phyloP scores from a whole-genome alignment of 495 filamentous ascomycete genomes.

The Rhypophila decipiens region DNA sequence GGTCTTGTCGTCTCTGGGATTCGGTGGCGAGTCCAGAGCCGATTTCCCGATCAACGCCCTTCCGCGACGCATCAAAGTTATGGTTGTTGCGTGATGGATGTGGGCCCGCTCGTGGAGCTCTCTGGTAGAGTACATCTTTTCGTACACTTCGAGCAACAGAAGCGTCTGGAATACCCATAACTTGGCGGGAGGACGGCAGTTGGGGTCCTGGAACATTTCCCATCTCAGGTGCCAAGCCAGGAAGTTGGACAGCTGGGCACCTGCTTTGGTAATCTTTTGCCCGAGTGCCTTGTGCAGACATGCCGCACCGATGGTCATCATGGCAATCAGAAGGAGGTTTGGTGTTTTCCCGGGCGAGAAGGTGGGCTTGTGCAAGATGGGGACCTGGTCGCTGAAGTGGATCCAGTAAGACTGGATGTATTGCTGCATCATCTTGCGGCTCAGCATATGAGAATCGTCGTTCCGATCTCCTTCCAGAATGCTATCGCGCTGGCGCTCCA shows the following conservation, averaged over 20 bases:
- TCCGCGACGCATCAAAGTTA: slow-evolving; percentile 91
- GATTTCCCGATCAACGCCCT: slow-evolving; percentile 88
- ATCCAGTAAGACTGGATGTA: slow-evolving; percentile 94
- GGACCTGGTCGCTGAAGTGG: slow-evolving; percentile 90
- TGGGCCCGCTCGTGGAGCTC: slow-evolving; percentile 92
- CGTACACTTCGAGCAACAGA: slow-evolving; percentile 83
- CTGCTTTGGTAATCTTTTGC: slow-evolving; percentile 60
- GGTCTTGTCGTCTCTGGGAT: slow-evolving; percentile 57
- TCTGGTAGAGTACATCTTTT: slow-evolving; percentile 93
- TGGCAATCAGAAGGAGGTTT: slow-evolving; percentile 79
- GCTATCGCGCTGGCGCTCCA: slow-evolving; percentile 68
- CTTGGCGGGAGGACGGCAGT: slow-evolving; percentile 90
- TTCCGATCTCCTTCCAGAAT: slow-evolving; percentile 73
- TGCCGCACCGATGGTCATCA: slow-evolving; percentile 89
- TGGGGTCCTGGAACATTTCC: slow-evolving; percentile 84
- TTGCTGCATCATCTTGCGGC: slow-evolving; percentile 87
- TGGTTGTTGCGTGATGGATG: slow-evolving; percentile 92
- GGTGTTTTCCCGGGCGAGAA: slow-evolving; percentile 83
- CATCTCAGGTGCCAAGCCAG: slow-evolving; percentile 87
- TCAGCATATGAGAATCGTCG: slow-evolving; percentile 68
- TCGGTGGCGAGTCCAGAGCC: slow-evolving; percentile 82
- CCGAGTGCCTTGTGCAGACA: slow-evolving; percentile 80
- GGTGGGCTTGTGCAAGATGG: slow-evolving; percentile 89
- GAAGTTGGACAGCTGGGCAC: slow-evolving; percentile 75
- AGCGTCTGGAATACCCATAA: slow-evolving; percentile 97